These are phyloP conservation scores for Suhomyces xylopsoci DNA, from an alignment of 805 yeast genomes.

Conservation along the genomic window DNA sequence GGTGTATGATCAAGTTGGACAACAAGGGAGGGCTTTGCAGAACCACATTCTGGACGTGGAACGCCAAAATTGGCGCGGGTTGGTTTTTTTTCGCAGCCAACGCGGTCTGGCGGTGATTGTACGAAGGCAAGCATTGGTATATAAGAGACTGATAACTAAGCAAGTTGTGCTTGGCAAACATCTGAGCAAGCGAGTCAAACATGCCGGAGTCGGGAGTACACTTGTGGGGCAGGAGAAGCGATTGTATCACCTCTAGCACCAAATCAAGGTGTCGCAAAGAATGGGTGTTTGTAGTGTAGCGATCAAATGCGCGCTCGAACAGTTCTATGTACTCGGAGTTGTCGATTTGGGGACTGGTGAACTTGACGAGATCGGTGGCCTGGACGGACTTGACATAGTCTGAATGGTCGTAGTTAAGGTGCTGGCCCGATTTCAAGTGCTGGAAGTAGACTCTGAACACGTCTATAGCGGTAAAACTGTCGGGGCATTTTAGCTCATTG, in stretches of 20 bases:
- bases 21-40: slow-evolving; percentile 31
- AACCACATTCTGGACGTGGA: slow-evolving; percentile 23
- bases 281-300: slow-evolving; percentile 5
- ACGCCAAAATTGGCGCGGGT: slow-evolving; percentile 12
- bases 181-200: slow-evolving; percentile 24
- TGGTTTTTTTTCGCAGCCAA: slow-evolving; percentile 13
- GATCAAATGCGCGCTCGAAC: slow-evolving; percentile 16
- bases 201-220: slow-evolving; percentile 23
- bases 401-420: slow-evolving; percentile 29
- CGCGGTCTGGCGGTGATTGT: slow-evolving; percentile 17
- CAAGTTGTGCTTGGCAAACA: slow-evolving; percentile 20
- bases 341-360: slow-evolving; percentile 11
- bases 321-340: slow-evolving; percentile 20
- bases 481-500: slow-evolving; percentile 9
- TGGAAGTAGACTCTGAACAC: slow-evolving; percentile 22
- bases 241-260: neutral
- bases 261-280: slow-evolving; percentile 4
- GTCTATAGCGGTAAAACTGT: slow-evolving; percentile 21
- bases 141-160: slow-evolving; percentile 27
- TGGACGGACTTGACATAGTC: slow-evolving; percentile 23
- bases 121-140: slow-evolving; percentile 23
- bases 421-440: slow-evolving; percentile 29
- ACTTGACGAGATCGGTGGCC: slow-evolving; percentile 11
- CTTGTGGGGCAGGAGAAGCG: slow-evolving; percentile 4
- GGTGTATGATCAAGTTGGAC: slow-evolving; percentile 23